phyloP scores from a whole-genome alignment of 495 filamentous ascomycete genomes.

The Daldinia caldariorum region DNA sequence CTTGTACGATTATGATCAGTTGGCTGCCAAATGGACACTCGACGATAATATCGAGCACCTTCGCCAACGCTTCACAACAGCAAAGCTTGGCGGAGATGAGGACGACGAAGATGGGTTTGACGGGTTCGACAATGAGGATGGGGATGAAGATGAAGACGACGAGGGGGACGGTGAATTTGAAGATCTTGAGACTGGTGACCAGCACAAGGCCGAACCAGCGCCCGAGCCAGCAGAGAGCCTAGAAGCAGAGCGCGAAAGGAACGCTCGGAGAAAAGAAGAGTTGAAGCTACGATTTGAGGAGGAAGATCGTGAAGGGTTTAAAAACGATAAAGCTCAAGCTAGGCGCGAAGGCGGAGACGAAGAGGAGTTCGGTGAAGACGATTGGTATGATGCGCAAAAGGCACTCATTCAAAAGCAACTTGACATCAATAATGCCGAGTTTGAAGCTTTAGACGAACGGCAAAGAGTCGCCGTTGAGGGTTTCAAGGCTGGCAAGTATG shows the following conservation, averaged over 20 bases:
- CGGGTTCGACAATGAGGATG: slow-evolving; percentile 58
- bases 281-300: slow-evolving; percentile 94
- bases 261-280: slow-evolving; percentile 92
- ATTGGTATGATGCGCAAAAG: slow-evolving; percentile 98
- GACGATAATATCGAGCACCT: slow-evolving; percentile 79
- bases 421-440: slow-evolving; percentile 93
- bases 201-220: slow-evolving; percentile 53
- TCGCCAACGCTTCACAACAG: slow-evolving; percentile 75
- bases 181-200: slow-evolving; percentile 84
- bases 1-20: slow-evolving; percentile 77
- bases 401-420: slow-evolving; percentile 92
- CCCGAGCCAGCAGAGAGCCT: slow-evolving; percentile 56
- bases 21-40: slow-evolving; percentile 87
- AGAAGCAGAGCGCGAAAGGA: slow-evolving; percentile 87
- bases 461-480: slow-evolving; percentile 87
- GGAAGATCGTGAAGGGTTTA: slow-evolving; percentile 92
- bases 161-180: slow-evolving; percentile 92
- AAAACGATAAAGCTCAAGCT: slow-evolving; percentile 80
- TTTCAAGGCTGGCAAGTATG: slow-evolving; percentile 92
- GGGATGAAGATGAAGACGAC: slow-evolving; percentile 69
- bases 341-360: slow-evolving; percentile 67
- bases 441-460: slow-evolving; percentile 81
- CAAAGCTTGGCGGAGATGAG: slow-evolving; percentile 66
- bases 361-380: slow-evolving; percentile 92
- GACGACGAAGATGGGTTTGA: slow-evolving; percentile 56